phyloP scores from a whole-genome alignment of 768 basidiomycete genomes.

The Phanerodontia chrysosporium region DNA sequence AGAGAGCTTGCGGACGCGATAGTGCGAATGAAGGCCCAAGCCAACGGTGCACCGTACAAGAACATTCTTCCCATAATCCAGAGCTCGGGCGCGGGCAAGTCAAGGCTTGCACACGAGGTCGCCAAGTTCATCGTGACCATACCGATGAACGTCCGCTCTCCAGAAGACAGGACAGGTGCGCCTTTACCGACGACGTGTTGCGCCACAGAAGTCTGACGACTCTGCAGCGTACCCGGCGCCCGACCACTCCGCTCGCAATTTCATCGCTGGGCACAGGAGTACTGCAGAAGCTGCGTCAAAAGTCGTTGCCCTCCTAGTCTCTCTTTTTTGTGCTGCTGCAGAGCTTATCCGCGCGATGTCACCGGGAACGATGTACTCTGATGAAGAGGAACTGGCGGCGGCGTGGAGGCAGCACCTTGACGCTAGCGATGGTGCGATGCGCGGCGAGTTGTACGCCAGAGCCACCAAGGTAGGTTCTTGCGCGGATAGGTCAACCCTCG shows the following conservation, averaged over 20 bases:
- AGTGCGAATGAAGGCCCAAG: background rate
- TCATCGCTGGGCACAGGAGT: background rate
- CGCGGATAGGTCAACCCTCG: too few species aligned
- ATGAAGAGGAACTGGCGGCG: background rate
- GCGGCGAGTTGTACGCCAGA: background rate
- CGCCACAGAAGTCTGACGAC: too few species aligned
- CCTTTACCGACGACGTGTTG: background rate
- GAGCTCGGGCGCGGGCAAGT: constrained; percentile 25
- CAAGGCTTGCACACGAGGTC: constrained; percentile 23
- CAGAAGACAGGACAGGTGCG: background rate
- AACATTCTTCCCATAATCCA: constrained; percentile 10
- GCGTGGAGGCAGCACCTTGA: background rate
- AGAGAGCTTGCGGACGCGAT: background rate
- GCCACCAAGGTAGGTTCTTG: too few species aligned
- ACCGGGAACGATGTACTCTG: background rate
- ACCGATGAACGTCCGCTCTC: constrained; percentile 24
- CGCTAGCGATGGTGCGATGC: background rate
- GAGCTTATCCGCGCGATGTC: background rate
- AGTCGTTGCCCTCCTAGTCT: background rate
- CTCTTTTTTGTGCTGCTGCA: background rate
- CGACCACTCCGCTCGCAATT: background rate
- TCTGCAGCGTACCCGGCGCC: background rate
- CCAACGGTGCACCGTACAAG: background rate
- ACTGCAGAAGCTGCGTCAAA: background rate
- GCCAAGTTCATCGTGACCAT: constrained; percentile 21